A percentile compares a stretch with the other conserved stretches of the same genome.
These are phyloP conservation scores for Candida labiduridarum DNA, from an alignment of 1,139 yeast species.

Conservation along the genomic window DNA sequence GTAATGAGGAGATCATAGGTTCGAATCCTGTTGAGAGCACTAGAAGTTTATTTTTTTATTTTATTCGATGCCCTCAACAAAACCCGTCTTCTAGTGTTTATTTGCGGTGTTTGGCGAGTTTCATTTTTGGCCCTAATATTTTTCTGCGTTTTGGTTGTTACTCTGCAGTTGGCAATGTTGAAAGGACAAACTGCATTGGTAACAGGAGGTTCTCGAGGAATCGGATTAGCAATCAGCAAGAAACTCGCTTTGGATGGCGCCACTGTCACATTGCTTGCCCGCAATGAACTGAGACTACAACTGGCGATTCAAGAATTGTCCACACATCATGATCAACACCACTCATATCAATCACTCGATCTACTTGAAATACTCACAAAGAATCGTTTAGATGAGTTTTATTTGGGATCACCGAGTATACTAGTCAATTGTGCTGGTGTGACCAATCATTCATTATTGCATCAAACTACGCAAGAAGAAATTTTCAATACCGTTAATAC, in stretches of 20 bases:
- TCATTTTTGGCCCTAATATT: background rate
- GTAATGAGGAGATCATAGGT: slow-evolving; percentile 91
- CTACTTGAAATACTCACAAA: slow-evolving; percentile 23
- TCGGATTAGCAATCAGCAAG: slow-evolving; percentile 70
- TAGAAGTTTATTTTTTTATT: too few relatives aligned
- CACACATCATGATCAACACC: slow-evolving; percentile 36
- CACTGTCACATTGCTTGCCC: slow-evolving; percentile 60
- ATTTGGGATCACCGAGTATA: slow-evolving; percentile 30
- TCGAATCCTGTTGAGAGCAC: slow-evolving; percentile 66
- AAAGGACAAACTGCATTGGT: slow-evolving; percentile 50
- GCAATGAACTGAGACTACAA: slow-evolving; percentile 45
- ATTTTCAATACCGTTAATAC: slow-evolving; percentile 55
- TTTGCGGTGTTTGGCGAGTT: too few relatives aligned
- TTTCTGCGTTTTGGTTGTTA: slow-evolving; percentile 2
- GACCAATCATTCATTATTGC: slow-evolving; percentile 60
- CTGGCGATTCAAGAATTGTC: slow-evolving; percentile 39
- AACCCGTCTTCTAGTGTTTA: background rate
- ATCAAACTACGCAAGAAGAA: slow-evolving; percentile 42
- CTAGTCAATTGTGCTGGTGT: slow-evolving; percentile 84
- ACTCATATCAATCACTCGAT: slow-evolving; percentile 56
- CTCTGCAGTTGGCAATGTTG: slow-evolving; percentile 10
- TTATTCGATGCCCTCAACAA: too few relatives aligned
- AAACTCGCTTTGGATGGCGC: slow-evolving; percentile 64
- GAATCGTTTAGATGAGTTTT: background rate
- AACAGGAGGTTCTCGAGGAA: slow-evolving; percentile 88